Evolutionary conservation across 2,329 filamentous ascomycete genomes (phyloP).

Genomic region (Chaetomiaceae sp.): DNA sequence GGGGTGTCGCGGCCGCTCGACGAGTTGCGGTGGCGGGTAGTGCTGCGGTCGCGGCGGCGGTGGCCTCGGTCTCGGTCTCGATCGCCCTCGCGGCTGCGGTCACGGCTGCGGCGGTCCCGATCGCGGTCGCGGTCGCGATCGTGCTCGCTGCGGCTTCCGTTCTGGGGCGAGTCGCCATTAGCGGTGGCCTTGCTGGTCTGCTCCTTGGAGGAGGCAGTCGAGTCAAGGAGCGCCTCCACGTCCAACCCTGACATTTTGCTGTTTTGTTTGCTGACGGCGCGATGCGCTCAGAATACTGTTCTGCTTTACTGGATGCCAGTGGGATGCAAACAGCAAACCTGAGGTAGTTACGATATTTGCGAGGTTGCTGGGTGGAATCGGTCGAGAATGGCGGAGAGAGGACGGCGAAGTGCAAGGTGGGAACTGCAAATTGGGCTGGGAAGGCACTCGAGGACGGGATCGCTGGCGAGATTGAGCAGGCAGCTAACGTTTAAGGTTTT

Average conservation of each 20-base stretch:
- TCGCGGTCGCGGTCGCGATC: constrained; percentile 41
- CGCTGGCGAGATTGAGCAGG: too few relatives aligned
- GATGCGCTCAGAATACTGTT: background rate
- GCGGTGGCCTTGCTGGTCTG: constrained; percentile 43
- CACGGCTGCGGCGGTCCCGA: constrained; percentile 29
- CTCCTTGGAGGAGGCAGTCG: constrained; percentile 62
- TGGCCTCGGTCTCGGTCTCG: constrained; percentile 26
- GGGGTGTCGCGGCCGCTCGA: constrained; percentile 58
- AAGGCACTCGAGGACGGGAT: too few relatives aligned
- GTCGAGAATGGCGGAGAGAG: background rate
- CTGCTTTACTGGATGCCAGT: background rate
- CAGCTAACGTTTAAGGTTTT: too few relatives aligned
- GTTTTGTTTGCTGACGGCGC: constrained; percentile 5
- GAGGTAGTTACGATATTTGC: background rate
- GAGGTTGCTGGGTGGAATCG: background rate
- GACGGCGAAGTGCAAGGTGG: background rate
- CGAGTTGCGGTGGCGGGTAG: constrained; percentile 55
- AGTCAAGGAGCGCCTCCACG: constrained; percentile 87
- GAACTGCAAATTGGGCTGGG: too few relatives aligned
- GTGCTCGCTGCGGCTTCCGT: constrained; percentile 36
- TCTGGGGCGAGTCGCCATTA: constrained; percentile 56
- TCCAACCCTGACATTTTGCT: constrained; percentile 64
- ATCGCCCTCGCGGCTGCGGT: constrained; percentile 43
- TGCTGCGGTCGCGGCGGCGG: constrained; percentile 44
- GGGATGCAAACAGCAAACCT: background rate